phyloP scores from a whole-genome alignment of 2,329 filamentous ascomycete species.

The Ciborinia camelliae region DNA sequence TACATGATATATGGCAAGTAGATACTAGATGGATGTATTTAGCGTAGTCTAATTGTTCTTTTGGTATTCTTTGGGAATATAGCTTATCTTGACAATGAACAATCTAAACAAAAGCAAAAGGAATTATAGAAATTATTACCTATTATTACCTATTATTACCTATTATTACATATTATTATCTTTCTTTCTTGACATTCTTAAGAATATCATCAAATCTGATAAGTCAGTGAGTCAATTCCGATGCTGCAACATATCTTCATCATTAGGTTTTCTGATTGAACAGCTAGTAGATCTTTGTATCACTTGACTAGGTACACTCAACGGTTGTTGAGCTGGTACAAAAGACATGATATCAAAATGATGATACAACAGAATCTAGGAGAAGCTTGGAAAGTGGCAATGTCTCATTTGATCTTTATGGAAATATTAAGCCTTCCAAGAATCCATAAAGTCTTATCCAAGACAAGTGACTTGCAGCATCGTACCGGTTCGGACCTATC shows the following conservation, averaged over 20 bases:
- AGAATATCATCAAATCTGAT: not conserved
- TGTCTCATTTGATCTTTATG: not conserved
- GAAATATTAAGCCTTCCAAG: not conserved
- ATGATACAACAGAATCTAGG: constrained; percentile 8
- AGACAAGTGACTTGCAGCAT: not conserved
- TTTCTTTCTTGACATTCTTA: not conserved
- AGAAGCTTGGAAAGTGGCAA: not conserved
- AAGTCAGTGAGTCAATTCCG: not conserved
- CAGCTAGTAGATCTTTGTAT: constrained; percentile 8
- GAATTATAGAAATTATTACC: too few species aligned
- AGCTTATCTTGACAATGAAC: not conserved
- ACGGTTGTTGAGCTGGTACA: constrained; percentile 12
- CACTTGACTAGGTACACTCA: not conserved
- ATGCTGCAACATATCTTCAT: not conserved
- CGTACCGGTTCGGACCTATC: not conserved
- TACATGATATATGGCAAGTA: constrained; percentile 17
- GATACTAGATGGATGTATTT: too few species aligned
- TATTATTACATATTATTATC: not conserved
- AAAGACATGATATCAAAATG: constrained; percentile 12
- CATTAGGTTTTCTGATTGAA: not conserved
- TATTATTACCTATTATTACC: too few species aligned
- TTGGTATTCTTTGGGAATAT: not conserved
- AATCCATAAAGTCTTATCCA: not conserved
- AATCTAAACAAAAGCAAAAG: not conserved
- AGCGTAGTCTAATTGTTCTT: constrained; percentile 13